phyloP scores from a whole-genome alignment of 2,329 filamentous ascomycete species.

The Fusarium bulbicola region DNA sequence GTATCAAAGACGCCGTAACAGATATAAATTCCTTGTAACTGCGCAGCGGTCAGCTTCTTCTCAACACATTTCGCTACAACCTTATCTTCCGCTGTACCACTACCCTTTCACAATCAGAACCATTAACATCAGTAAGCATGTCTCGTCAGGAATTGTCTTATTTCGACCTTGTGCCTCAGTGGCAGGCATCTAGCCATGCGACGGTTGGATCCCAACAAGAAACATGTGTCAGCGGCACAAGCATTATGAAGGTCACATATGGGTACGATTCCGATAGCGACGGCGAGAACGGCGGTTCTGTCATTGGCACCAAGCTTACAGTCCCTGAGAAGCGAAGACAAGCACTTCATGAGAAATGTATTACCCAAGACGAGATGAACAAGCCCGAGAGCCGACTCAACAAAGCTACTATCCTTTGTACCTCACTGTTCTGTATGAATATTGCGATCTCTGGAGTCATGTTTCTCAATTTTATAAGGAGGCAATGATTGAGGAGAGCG shows the following conservation, averaged over 20 bases:
- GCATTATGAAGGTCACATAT: accelerated
- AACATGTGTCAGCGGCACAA: too few relatives aligned
- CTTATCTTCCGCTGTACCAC: accelerated
- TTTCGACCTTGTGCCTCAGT: neutral
- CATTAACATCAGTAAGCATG: accelerated
- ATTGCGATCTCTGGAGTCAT: accelerated
- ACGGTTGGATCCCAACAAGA: accelerated
- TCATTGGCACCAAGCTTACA: accelerated
- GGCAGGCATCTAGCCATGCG: neutral
- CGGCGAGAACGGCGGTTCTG: accelerated
- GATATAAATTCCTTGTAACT: neutral
- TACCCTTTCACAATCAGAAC: accelerated
- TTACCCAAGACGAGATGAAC: accelerated
- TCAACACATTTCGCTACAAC: too few relatives aligned
- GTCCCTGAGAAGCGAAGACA: neutral
- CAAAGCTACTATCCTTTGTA: neutral
- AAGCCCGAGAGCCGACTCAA: neutral
- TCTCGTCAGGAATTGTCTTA: neutral
- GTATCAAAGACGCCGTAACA: accelerated
- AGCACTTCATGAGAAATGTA: accelerated
- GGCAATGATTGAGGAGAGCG: accelerated
- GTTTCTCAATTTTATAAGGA: accelerated
- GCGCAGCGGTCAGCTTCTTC: accelerated
- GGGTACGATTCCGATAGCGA: accelerated
- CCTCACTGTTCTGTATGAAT: accelerated